phyloP scores from a whole-genome alignment of 202 grass and related monocot genomes.

The Hordeum pubiflorum region DNA sequence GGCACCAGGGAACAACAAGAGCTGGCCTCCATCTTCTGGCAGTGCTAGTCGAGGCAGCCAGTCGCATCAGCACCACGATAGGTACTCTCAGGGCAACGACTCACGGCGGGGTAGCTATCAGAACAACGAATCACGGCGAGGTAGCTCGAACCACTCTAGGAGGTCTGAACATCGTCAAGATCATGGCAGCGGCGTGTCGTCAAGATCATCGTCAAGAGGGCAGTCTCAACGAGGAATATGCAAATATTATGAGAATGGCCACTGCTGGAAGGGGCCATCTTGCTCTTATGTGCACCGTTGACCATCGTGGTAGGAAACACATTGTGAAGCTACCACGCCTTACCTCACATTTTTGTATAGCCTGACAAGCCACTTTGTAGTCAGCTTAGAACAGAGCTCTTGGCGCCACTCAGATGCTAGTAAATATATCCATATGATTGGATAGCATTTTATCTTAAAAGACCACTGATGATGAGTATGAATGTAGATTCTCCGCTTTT shows the following conservation, averaged over 20 bases:
- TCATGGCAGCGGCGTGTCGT: constrained; percentile 22
- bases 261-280: constrained; percentile 65
- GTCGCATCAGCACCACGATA: constrained; percentile 36
- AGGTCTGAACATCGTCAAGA: constrained; percentile 36
- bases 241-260: constrained; percentile 73
- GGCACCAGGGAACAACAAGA: constrained; percentile 35
- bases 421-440: constrained; percentile 40
- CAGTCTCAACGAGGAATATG: constrained; percentile 56
- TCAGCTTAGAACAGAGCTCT: constrained; percentile 23
- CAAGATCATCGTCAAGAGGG: constrained; percentile 43
- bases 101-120: constrained; percentile 9
- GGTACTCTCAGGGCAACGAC: constrained; percentile 22
- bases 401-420: background rate
- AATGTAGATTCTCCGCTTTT: constrained; percentile 4
- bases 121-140: constrained; percentile 22
- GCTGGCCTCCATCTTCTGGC: constrained; percentile 32
- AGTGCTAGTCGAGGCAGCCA: constrained; percentile 37
- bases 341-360: constrained; percentile 53
- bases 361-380: constrained; percentile 23
- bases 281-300: constrained; percentile 78
- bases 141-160: constrained; percentile 33
- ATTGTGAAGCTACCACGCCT: background rate
- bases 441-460: constrained; percentile 11
- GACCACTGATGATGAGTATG: background rate
- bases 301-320: constrained; percentile 24